Base-by-base conservation (phyloP, 768 basidiomycete species). In the Trametes cingulata region DNA sequence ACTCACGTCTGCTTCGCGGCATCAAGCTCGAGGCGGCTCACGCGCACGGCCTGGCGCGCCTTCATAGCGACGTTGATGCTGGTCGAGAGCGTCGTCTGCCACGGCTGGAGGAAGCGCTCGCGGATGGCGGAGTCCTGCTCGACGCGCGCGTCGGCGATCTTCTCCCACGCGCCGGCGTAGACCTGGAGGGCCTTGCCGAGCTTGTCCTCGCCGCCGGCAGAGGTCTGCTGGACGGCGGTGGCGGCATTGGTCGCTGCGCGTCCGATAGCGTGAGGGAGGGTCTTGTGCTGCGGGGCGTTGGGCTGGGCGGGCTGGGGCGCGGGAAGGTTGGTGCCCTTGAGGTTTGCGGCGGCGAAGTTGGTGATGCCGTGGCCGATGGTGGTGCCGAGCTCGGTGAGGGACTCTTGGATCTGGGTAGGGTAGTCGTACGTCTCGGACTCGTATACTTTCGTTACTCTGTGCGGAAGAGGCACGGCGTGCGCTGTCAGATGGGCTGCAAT, bases 251-350 rank as follows among this genome's bases (percentile, higher is more conserved):
- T 82, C 0, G 95, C 85, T 0, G 95, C 88, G 51, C 97, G 89
- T 19, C 87, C 82, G 52, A 98, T 84, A 0, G 97, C 96, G 67
- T 98, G 97, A 0, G 97, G 93, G 52, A 98, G 88, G 0, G 97
- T 98, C 85, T 98, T 98, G 80, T 95, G 94, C 68, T 88, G 88
- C 25, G 77, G 70, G 2, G 78, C 75, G 39, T 57, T 57, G 35
- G 22, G 84, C 80, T 1, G 84, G 78, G 0, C 68, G 19, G 87
- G 84, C 3, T 82, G 74, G 17, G 93, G 91, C 2, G 84, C 80
- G 45, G 94, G 93, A 40, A 95, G 82, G 71, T 88, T 90, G 37
- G 93, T 95, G 52, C 91, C 92, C 73, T 92, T 93, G 71, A 93
- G 83, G 75, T 94, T 93, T 68, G 82, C 84, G 4, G 92, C 91